Evolutionary conservation across 1,284 basidiomycete species (phyloP), one percentile per base, ranked within the genome.

Genomic region (Fomitopsis palustris): DNA sequence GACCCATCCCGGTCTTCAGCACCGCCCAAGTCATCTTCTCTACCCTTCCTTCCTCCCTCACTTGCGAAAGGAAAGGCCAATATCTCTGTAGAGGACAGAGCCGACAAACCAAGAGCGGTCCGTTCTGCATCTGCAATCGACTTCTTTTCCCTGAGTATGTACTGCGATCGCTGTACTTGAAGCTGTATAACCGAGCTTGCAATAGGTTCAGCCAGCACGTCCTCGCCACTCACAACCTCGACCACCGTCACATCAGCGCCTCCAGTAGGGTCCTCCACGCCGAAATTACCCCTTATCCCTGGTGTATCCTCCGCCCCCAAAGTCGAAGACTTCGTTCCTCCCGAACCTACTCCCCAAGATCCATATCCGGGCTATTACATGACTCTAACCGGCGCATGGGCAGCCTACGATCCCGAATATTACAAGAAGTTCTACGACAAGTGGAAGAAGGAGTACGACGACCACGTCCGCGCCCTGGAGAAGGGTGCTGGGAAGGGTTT

Each of bases 321-420:
- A 25, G 71, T 93, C 8, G 81, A 87, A 16, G 86, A 87, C 54
- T 94, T 88, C 67, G 77, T 83, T 39, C 86, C 89, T 0, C 93
- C 92, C 0, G 83, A 86, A 56, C 93, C 93, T 0, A 88, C 85
- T 4, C 78, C 84, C 0, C 76, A 78, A 21, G 93, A 95, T 69
- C 83, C 84, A 19, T 94, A 95, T 72, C 93, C 93, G 2, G 93
- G 93, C 2, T 96, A 95, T 75, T 95, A 96, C 72, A 85, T 88
- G 62, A 81, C 90, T 27, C 92, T 92, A 0, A 88, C 88, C 1
- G 92, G 93, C 10, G 70, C 79, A 53, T 95, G 93, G 88, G 87
- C 84, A 25, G 85, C 88, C 0, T 82, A 95, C 71, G 92, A 95
- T 57, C 74, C 84, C 0, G 80, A 68, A n/a, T 93, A 91, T 72